Base-by-base conservation (phyloP, 2,329 filamentous ascomycete genomes). In the Pseudogymnoascus sp. region DNA sequence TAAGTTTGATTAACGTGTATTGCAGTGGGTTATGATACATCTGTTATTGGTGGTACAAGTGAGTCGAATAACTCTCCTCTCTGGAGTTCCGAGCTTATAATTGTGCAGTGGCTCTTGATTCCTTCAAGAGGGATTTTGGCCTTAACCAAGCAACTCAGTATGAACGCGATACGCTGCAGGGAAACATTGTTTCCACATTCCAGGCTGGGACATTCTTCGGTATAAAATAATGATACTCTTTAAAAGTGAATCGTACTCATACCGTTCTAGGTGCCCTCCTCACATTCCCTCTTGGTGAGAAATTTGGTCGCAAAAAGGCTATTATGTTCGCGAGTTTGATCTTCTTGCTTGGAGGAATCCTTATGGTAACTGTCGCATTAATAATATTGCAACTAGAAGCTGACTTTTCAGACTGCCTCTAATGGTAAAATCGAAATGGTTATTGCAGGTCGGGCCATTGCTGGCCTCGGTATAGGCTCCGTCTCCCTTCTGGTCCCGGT, bases 21-120 rank as follows among this genome's bases (percentile, higher is more conserved):
- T 40, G n/a, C 64, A 64, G 63, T 66, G 63, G 65, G 44, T 13
- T 60, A 60, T n/a, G 82, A 84, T 19, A 40, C 67, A 80, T 80
- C 83, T 59, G 86, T 86, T 74, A 86, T 86, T 62, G 83, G 82
- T 59, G 85, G 83, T 1, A 86, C 83, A 6, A 72, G 83, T 82
- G 59, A 84, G 82, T 1, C 7, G n/a, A 17, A 40, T 40, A 40
- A 40, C 37, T 9, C 37, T 40, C n/a, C 15, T 40, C n/a, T 17
- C 37, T 40, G 7, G 7, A 40, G n/a, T 40, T 40, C n/a, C 7
- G 11, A 13, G 37, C 37, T 40, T 40, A 40, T 40, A 17, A 17
- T 40, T 40, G 10, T 40, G 86, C 83, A 5, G 72, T 86, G 44
- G 79, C 82, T 2, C 76, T 87, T 17, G 73, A 77, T 6, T 82